Evolutionary conservation across 352 stramenopile species (phyloP).

Genomic region (Phytophthora agathidicida): DNA sequence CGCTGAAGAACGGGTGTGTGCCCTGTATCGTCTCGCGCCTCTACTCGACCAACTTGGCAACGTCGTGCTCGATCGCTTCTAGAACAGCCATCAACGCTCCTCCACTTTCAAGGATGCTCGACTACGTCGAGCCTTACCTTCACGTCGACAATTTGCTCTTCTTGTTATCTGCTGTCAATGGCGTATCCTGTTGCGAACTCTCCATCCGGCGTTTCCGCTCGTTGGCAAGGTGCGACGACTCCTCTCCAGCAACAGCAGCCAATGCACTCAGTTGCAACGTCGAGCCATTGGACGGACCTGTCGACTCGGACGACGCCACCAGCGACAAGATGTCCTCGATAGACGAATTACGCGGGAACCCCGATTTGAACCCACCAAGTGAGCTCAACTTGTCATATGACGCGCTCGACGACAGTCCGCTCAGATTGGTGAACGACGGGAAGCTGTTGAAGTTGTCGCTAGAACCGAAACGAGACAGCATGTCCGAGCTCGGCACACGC

Average conservation of each 20-base stretch:
- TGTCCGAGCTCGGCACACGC: conserved; percentile 69
- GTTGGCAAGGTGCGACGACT: conserved; percentile 60
- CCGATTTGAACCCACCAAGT: conserved; percentile 52
- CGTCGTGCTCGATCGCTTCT: conserved; percentile 9
- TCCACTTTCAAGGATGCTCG: conserved; percentile 15
- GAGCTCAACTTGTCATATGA: conserved; percentile 82
- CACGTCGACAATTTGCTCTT: conserved; percentile 65
- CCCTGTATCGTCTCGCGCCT: too few relatives aligned
- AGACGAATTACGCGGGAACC: conserved; percentile 84
- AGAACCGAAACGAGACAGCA: conserved; percentile 73
- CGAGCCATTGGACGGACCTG: conserved; percentile 54
- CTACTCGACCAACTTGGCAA: conserved; percentile 7
- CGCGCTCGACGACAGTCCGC: conserved; percentile 59
- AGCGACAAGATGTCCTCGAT: conserved; percentile 89
- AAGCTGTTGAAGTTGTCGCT: conserved; percentile 77
- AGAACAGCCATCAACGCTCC: conserved; percentile 19
- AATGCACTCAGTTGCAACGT: conserved; percentile 72
- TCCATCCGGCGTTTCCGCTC: conserved; percentile 72
- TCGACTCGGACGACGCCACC: conserved; percentile 78
- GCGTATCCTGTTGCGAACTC: conserved; percentile 26
- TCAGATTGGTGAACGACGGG: conserved; percentile 80
- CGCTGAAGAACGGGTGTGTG: too few relatives aligned
- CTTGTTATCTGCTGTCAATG: conserved; percentile 48
- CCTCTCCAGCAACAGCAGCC: conserved; percentile 66
- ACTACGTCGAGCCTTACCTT: conserved; percentile 16